Percentiles rank a stretch among this genome's conserved stretches.
Conservation (phyloP, 202 grass and related monocot species). For the Brachypodium distachyon region DNA sequence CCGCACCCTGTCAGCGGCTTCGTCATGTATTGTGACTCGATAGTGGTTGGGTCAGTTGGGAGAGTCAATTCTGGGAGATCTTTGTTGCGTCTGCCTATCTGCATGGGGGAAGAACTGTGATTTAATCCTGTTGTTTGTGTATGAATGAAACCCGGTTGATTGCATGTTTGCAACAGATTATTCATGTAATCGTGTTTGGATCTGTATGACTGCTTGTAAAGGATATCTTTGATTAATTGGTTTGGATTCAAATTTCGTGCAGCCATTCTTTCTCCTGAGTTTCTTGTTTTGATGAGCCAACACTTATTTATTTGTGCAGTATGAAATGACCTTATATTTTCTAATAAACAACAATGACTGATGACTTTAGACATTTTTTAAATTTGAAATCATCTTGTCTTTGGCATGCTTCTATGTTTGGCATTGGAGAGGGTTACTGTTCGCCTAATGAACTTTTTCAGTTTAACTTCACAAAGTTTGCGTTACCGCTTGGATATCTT, state of each 20-base stretch:
- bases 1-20: not conserved
- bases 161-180: not conserved
- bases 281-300: not conserved
- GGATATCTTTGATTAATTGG: not conserved
- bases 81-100: not conserved
- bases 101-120: not conserved
- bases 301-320: too few species aligned
- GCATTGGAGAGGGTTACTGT: too few species aligned
- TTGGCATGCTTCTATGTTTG: too few species aligned
- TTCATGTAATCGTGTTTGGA: conserved; percentile 17
- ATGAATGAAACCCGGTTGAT: not conserved
- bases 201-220: conserved; percentile 13
- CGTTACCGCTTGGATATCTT: too few species aligned
- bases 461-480: too few species aligned
- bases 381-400: too few species aligned
- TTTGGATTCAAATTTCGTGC: not conserved
- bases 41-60: not conserved
- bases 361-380: too few species aligned
- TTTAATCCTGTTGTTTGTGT: conserved; percentile 6
- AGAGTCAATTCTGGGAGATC: not conserved
- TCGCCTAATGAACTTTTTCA: too few species aligned
- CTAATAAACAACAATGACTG: too few species aligned
- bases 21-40: not conserved
- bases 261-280: not conserved
- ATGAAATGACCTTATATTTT: too few species aligned